Conservation (phyloP, 805 yeast genomes). For the Hanseniaspora thailandica region DNA sequence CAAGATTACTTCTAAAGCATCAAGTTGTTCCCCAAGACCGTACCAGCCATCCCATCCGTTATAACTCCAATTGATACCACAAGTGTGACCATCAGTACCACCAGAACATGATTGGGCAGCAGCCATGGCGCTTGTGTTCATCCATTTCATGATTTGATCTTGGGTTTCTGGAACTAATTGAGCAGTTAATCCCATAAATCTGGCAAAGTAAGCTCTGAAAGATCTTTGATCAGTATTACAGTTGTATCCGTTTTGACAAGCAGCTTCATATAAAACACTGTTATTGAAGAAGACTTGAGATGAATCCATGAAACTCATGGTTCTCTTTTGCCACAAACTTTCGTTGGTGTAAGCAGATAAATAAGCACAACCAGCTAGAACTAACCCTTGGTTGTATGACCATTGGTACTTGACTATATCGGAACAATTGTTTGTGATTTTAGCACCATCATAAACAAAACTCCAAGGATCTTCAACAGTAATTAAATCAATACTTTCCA, state of each 20-base stretch:
- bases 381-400: slow-evolving; percentile 61
- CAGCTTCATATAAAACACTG: slow-evolving; percentile 46
- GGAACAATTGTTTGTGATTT: slow-evolving; percentile 25
- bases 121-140: slow-evolving; percentile 45
- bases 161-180: slow-evolving; percentile 40
- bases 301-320: slow-evolving; percentile 35
- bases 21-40: slow-evolving; percentile 73
- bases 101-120: slow-evolving; percentile 66
- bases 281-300: slow-evolving; percentile 40
- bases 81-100: slow-evolving; percentile 62
- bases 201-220: slow-evolving; percentile 57
- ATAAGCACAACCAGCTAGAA: slow-evolving; percentile 59
- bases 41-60: slow-evolving; percentile 50
- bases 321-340: slow-evolving; percentile 40
- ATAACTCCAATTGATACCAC: slow-evolving; percentile 58
- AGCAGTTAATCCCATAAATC: slow-evolving; percentile 51
- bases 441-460: slow-evolving; percentile 66
- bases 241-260: slow-evolving; percentile 41
- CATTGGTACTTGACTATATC: slow-evolving; percentile 43
- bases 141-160: slow-evolving; percentile 32
- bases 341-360: slow-evolving; percentile 50
- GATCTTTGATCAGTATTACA: slow-evolving; percentile 72
- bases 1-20: slow-evolving; percentile 55
- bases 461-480: slow-evolving; percentile 40
- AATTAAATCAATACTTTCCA: slow-evolving; percentile 38